A percentile compares a stretch with the other conserved stretches of the same genome.
These are phyloP conservation scores for Musa itinerans DNA, from an alignment of 176 grass and related monocot species.

Conservation along the genomic window DNA sequence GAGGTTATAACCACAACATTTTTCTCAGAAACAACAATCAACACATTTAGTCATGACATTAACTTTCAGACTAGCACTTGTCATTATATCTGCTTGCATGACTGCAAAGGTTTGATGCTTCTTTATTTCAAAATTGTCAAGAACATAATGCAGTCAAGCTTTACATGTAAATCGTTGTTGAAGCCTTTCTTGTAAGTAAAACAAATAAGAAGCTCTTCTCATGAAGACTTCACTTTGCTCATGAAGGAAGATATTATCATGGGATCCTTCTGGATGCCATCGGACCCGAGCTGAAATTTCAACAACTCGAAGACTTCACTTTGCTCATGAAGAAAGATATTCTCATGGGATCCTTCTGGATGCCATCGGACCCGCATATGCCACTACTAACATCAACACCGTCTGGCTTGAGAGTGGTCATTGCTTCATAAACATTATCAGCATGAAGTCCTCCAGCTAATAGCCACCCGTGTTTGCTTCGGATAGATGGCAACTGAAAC, in stretches of 20 bases:
- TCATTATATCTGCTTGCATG: no score
- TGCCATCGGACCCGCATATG: slow-evolving; percentile 61
- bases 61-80: no score
- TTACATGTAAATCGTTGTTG: neutral
- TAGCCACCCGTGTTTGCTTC: slow-evolving; percentile 72
- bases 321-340: slow-evolving; percentile 58
- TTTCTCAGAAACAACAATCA: no score
- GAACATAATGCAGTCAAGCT: neutral
- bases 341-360: slow-evolving; percentile 51
- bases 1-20: no score
- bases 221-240: slow-evolving; percentile 29
- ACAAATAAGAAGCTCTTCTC: neutral
- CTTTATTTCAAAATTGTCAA: neutral
- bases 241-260: slow-evolving; percentile 59
- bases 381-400: slow-evolving; percentile 86
- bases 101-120: no score
- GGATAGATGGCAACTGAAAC: slow-evolving; percentile 43
- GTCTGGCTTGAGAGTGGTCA: slow-evolving; percentile 45
- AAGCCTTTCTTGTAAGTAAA: neutral
- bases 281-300: slow-evolving; percentile 17
- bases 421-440: slow-evolving; percentile 62
- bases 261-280: slow-evolving; percentile 58
- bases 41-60: no score
- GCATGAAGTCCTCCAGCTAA: slow-evolving; percentile 79
- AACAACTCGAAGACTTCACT: slow-evolving; percentile 27